Evolutionary conservation across 352 stramenopile genomes (phyloP).

Genomic region (Globisporangium paddicum): DNA sequence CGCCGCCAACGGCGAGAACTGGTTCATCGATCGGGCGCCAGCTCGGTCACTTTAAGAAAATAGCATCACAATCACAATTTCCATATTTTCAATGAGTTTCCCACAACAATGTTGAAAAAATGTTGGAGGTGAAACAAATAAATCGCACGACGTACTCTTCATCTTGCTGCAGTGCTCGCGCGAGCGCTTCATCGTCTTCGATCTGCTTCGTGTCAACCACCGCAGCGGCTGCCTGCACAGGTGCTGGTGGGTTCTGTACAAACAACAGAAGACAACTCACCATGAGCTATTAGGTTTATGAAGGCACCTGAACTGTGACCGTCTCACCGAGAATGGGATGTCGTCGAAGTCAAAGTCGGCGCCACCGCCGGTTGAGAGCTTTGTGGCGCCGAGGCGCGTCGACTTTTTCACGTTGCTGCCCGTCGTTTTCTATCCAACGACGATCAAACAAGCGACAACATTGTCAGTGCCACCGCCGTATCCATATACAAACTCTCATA

Average conservation of each 20-base stretch:
- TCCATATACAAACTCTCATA: no score
- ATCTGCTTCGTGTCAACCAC: conserved; percentile 70
- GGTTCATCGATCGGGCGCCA: conserved; percentile 1
- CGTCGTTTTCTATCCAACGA: conserved; percentile 29
- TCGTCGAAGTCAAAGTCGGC: conserved; percentile 88
- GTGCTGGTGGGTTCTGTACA: conserved; percentile 75
- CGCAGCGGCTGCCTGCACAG: conserved; percentile 17
- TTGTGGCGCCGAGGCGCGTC: conserved; percentile 66
- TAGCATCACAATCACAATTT: not conserved
- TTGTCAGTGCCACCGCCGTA: not conserved
- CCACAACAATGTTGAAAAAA: not conserved
- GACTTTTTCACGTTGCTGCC: conserved; percentile 35
- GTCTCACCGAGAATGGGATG: conserved; percentile 80
- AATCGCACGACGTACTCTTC: conserved; percentile 52
- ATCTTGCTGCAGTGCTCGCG: conserved; percentile 69
- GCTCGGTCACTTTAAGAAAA: conserved; percentile 24
- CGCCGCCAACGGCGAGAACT: conserved; percentile 8
- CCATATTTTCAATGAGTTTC: not conserved
- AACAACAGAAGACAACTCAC: no score
- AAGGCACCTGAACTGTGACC: no score
- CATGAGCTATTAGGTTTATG: no score
- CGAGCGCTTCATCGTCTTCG: conserved; percentile 82
- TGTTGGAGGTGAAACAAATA: not conserved
- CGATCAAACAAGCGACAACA: not conserved
- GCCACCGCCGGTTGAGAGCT: conserved; percentile 49